Evolutionary conservation across 73 alveolate genomes (phyloP), one percentile per base, ranked within the genome.

Genomic region (Uronychia setigera): DNA sequence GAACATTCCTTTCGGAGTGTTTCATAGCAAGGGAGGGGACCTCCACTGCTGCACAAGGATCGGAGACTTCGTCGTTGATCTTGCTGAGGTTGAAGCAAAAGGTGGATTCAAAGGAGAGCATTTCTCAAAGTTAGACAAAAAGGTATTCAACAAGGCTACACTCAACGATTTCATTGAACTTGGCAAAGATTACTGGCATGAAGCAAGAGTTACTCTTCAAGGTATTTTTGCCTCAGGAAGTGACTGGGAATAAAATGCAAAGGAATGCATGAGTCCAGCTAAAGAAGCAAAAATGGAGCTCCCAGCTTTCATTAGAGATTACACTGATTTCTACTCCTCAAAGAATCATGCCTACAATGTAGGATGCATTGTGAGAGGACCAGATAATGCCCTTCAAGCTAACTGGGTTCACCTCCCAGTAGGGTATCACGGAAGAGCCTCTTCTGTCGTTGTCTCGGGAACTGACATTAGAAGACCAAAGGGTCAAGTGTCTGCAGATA

Each of bases 371-470:
- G 81, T 92, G 60, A 96, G 97, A 92, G 97, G 97, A 11, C 94
- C 96, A 67, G 99, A 97, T 57, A 96, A 97, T 82, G 99, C 99
- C 34, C 83, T 97, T 79, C 93, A 96, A 90, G 98, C 99, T 31
- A 97, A 97, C 94, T 97, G 99, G 99, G 86, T 90, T 32, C 97
- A 96, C 82, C 80, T 97, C 34, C 99, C 99, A 19, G 99, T 97
- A 31, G 99, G 99, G n/a, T 97, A 97, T 92, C 99, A 97, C 85
- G 99, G 99, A 32, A 92, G 99, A 78, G 95, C 98, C 30, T 93
- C 98, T 32, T 92, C 99, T 60, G 95, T 96, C 35, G 98, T 96
- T 33, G 46, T 96, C 1, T 76, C 84, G 77, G 97, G 96, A 26
- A 79, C 93, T 32, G 94, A 90, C 77, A 84, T 95, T 32, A 75